Base-by-base conservation (phyloP, 768 basidiomycete species). In the Lactarius akahatsu region DNA sequence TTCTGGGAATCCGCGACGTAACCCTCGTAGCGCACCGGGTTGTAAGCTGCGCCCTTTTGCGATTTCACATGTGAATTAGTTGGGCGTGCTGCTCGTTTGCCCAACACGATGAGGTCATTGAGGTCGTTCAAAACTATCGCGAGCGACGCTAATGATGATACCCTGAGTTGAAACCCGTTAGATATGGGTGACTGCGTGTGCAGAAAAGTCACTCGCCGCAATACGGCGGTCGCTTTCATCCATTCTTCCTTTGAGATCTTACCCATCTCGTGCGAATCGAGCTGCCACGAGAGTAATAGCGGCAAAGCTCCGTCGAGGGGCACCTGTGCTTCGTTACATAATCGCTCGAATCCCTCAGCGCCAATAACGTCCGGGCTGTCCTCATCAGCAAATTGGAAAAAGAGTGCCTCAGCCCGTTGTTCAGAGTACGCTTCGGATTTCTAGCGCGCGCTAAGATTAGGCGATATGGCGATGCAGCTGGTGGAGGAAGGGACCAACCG, bases 241-340 rank as follows among this genome's bases (percentile, higher is more conserved):
- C 92, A 94, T 72, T 91, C 90, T 9, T 83, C 80, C 75, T 80
- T 83, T 54, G 82, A 82, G 57, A 94, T 78, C 71, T 86, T 90
- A 36, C 81, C 89, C 86, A 94, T 87, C 72, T 92, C 90, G 65
- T 81, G 79, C 11, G 88, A 82, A 56, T 82, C 79, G 63, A 90
- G 75, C 71, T 89, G 87, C 92, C 92, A 94, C 28, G 90, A 84
- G 16, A 93, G 78, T 20, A 93, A 79, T 61, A 94, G 79, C 23
- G 91, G 89, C 68, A 85, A 76, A 7, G 87, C 80, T 36, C 91
- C 89, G 23, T 93, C 91, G 75, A 94, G 77, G 0, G 89, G 80
- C 56, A 93, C 82, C n/a, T 83, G 78, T 15, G 87, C 84, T 68
- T 92, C 89, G 30, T 69, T 80, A 76, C 89, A 94, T 34, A 95